Base-by-base conservation (phyloP, 2,329 filamentous ascomycete genomes). In the Dothistroma septosporum region DNA sequence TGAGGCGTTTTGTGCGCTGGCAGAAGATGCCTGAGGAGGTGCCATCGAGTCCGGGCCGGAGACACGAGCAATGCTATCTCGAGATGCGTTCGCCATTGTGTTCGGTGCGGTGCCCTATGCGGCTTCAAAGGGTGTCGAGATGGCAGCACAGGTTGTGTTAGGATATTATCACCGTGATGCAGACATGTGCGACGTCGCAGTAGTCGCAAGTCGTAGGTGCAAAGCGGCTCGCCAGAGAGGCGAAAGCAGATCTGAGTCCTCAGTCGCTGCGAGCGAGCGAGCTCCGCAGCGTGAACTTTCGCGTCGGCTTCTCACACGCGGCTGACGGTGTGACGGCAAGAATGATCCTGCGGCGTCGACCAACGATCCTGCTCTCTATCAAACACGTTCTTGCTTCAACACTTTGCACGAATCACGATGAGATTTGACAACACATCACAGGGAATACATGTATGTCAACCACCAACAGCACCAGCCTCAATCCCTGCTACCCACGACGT, bases 11-110 rank as follows among this genome's bases (percentile, higher is more conserved):
- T 55, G 57, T 7, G 41, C 31, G 37, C 46, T 59, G 57, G 21
- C 47, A 28, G 53, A 11, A 14, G 53, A 58, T 19, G 11, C 37
- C 28, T 49, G 35, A 22, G 60, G 60, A 21, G 35, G 37, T 2
- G 60, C 60, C 60, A 61, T 61, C 9, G 60, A 61, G 24, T 61
- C 60, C 4, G 60, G 60, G n/a, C 60, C 60, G 21, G 60, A 49
- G 49, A 61, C 53, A 24, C 56, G 49, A 19, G 50, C 50, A 21
- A 61, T 22, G 28, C 44, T 44, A 21, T 58, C 60, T 22, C 60
- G 60, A 6, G 56, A 28, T 35, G 33, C 53, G 19, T 28, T 28
- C 6, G 60, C 56, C 60, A 61, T 61, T 57, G 58, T 50, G 47
- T 50, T 21, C 19, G 1, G 47, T 50, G 3, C 21, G 47, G 28